Evolutionary conservation across 805 yeast genomes (phyloP), one percentile per base, ranked within the genome.

Genomic region (Tetrapisispora arboricola): DNA sequence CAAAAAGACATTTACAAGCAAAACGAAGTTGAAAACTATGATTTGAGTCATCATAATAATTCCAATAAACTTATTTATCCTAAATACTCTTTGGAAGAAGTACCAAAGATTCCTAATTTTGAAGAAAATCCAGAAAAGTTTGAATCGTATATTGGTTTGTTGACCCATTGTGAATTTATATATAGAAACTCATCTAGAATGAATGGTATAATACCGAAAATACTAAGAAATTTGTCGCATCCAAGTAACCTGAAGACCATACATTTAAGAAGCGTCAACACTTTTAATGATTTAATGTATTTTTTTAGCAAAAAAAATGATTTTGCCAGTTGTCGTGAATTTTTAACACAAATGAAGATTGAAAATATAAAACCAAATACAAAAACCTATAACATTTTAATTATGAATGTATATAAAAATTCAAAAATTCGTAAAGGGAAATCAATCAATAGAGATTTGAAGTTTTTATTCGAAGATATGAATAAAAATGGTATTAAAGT

Each of bases 271-370:
- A 56, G 59, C 10, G 44, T 61, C 1, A 46, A 56, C 7, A 47
- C 60, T 3, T 70, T 54, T 47, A 70, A 70, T 44, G 61, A 62
- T 43, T 49, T 59, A 13, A 60, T 73, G 1, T 64, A 58, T 38
- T 71, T 57, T 49, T 71, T 61, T 47, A 54, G 64, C 16, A 44
- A 48, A 15, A 59, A 57, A 31, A 55, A 57, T 44, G 73, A 72
- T 49, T 54, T 65, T 34, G 66, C 67, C 0, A 57, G 67, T 3
- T 62, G 71, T 44, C 56, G 66, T 33, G 67, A 65, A 37, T 49
- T 66, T 3, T 54, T 69, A 29, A 55, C 58, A 1, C 70, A 69
- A 46, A 67, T 72, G 71, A 58, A 54, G 30, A 38, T 55, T 2
- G 65, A 60, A 42, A 49, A 54, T 1, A 39, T 59, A 12, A 26